These are phyloP conservation scores for Pistacia vera DNA, from an alignment of 345 rosid species.

Conservation along the genomic window DNA sequence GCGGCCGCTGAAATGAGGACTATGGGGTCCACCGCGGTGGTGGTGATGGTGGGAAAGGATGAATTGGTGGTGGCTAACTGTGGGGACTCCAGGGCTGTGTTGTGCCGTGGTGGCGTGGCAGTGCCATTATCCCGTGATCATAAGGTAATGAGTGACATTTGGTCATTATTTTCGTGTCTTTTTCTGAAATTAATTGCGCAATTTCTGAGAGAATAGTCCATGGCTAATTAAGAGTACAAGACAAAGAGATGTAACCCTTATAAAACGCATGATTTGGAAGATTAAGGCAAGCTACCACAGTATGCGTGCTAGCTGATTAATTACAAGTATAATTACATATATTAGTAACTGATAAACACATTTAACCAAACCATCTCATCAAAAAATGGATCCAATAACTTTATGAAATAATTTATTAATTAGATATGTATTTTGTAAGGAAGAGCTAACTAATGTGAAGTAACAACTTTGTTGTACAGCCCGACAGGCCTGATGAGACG, in stretches of 20 bases:
- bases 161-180: not conserved
- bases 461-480: constrained; percentile 11
- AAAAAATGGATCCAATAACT: too few species aligned
- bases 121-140: constrained; percentile 38
- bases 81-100: constrained; percentile 44
- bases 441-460: too few species aligned
- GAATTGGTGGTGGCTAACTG: constrained; percentile 46
- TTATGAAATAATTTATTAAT: too few species aligned
- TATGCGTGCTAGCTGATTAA: too few species aligned
- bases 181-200: not conserved
- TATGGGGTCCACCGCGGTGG: constrained; percentile 38
- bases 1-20: not conserved
- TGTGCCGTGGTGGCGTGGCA: constrained; percentile 31
- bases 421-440: too few species aligned
- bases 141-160: constrained; percentile 23
- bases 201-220: too few species aligned
- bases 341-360: too few species aligned
- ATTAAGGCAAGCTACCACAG: too few species aligned
- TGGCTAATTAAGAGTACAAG: not conserved
- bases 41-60: constrained; percentile 35
- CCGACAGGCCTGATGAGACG: constrained; percentile 28
- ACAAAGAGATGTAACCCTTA: too few species aligned
- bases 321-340: too few species aligned
- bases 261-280: too few species aligned
- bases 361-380: too few species aligned